Base-by-base conservation (phyloP, 495 filamentous ascomycete species). In the Physcia stellaris region DNA sequence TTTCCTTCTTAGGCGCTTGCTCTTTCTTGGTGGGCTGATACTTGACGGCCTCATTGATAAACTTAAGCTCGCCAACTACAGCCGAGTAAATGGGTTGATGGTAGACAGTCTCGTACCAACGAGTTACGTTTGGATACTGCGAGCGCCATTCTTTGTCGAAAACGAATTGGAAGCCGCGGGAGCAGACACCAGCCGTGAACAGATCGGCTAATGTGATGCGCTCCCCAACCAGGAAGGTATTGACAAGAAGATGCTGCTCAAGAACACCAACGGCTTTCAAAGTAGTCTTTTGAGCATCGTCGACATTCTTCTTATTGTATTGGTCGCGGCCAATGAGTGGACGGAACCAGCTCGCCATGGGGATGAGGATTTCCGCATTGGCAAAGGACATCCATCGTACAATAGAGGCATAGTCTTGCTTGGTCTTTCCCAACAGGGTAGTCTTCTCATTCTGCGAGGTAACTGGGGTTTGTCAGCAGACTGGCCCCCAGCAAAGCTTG, bases 391-490 rank as follows among this genome's bases (percentile, higher is more conserved):
- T 79, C 87, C 87, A 95, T 55, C 79, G 79, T 58, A 99, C 71
- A 67, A 99, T 96, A 49, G 88, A 87, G 53, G 90, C 90, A 63
- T 88, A 88, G 73, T 99, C 90, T 68, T 96, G 86, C 80, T 99
- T 99, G 66, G 87, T 96, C 77, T 95, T 95, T 55, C 90, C 90
- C 45, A 99, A 73, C 36, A 99, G 83, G 47, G 86, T 87, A 47
- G 92, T 99, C 77, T 95, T 96, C 78, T 96, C 90, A 63, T 99
- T 96, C 70, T 99, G 90, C 52, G 90, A 94, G 57, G 90, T 85
- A 55, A 99, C 90, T 98, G 57, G 26, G 26, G 42, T 18, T 35
- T 48, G 56, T 67, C 60, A 71, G 58, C 35, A 34, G 4, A 11
- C 31, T n/a, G n/a, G 30, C 3, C 35, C n/a, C 6, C 13, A 35